These are phyloP conservation scores for Setomelanomma holmii DNA, from an alignment of 2,329 filamentous ascomycete species.

Conservation along the genomic window DNA sequence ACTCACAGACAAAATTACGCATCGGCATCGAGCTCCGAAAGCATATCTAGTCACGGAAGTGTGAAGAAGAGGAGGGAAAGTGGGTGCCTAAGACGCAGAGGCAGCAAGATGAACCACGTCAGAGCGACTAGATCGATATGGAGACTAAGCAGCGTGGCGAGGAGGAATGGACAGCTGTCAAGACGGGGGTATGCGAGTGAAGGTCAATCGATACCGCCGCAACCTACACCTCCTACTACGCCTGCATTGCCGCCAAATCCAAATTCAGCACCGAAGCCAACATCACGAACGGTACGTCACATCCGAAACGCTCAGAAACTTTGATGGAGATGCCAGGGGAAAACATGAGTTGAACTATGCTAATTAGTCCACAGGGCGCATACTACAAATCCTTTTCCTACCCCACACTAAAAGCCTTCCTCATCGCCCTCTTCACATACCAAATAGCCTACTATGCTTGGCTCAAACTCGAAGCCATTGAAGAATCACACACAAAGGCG, in stretches of 20 bases:
- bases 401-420: slow-evolving; percentile 75
- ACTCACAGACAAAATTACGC: too few relatives aligned
- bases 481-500: slow-evolving; percentile 64
- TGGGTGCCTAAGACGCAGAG: slow-evolving; percentile 18
- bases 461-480: slow-evolving; percentile 76
- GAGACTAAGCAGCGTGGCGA: slow-evolving; percentile 4
- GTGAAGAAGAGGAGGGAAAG: slow-evolving; percentile 4
- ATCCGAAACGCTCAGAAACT: not conserved
- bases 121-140: slow-evolving; percentile 8
- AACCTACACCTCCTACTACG: slow-evolving; percentile 13
- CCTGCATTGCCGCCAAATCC: slow-evolving; percentile 20
- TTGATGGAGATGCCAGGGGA: too few relatives aligned
- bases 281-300: slow-evolving; percentile 31
- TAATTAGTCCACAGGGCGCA: slow-evolving; percentile 45
- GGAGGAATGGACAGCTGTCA: slow-evolving; percentile 8
- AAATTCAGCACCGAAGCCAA: slow-evolving; percentile 17
- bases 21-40: not conserved
- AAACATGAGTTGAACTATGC: not conserved
- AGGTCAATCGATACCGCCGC: slow-evolving; percentile 1
- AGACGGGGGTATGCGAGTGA: slow-evolving; percentile 26
- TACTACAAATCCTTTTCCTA: slow-evolving; percentile 80
- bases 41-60: slow-evolving; percentile 7
- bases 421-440: slow-evolving; percentile 79
- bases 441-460: slow-evolving; percentile 78
- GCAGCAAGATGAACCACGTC: slow-evolving; percentile 22